Evolutionary conservation across 2,329 filamentous ascomycete species (phyloP), one percentile per base, ranked within the genome.

Genomic region (Xylariaceae sp.): DNA sequence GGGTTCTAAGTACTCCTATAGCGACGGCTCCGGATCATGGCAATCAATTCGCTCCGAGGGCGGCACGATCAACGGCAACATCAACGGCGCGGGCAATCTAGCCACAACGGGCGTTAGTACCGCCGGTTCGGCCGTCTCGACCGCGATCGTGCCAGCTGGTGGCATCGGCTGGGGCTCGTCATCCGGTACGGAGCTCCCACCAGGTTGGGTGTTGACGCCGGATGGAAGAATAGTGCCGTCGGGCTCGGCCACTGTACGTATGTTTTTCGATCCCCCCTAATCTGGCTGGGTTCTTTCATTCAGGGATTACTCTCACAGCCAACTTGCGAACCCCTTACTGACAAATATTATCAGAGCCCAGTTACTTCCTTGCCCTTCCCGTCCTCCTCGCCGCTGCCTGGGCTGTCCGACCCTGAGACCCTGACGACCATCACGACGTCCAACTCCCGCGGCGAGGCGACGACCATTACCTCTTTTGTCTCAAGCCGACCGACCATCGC

Each of bases 1-100:
- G 1, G 94, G 94, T 56, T 87, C 82, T 15, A 79, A 88, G 64
- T 99, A 99, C 79, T 80, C 78, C 59, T 99, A 97, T 77, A 83
- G 83, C 66, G 89, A 94, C 72, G 83, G 81, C 44, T 87, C 82
- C 52, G 94, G 94, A 52, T 83, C 80, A 18, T 96, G 91, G 90
- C 71, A 84, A 65, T 93, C 89, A 53, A 97, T 99, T 74, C 76
- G 83, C 67, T 86, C 93, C 56, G 82, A 88, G n/a, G 92, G 86
- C 64, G 94, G 94, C 62, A 74, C 79, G 65, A 79, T 97, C 73
- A 90, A 91, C 73, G 84, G 83, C 35, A 88, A 84, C 60, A 80
- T 82, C 67, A 80, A 81, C 63, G 81, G 79, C 61, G 78, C 81
- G 39, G 83, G 78, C 39, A 76, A 70, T 56, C 64, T 80, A 52